These are phyloP conservation scores for Liriodendron chinense DNA, from an alignment of 164 flowering plant genomes.

Conservation along the genomic window DNA sequence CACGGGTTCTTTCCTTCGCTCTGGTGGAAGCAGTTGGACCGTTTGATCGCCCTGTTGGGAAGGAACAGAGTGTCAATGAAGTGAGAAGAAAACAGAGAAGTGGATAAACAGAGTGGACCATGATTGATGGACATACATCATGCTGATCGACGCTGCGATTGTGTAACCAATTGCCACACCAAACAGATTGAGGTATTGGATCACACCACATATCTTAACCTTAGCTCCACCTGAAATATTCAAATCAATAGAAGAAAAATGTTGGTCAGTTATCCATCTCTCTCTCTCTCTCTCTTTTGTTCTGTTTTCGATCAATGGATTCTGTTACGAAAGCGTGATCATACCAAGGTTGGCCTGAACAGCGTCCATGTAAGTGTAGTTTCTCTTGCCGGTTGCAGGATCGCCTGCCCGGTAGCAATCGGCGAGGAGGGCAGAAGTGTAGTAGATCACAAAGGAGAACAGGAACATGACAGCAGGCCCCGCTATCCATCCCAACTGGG, in stretches of 20 bases:
- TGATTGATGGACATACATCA: slow-evolving; percentile 13
- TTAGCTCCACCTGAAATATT: slow-evolving; percentile 36
- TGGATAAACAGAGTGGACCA: background rate
- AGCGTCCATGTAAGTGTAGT: slow-evolving; percentile 63
- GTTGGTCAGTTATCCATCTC: background rate
- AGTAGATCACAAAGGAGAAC: slow-evolving; percentile 48
- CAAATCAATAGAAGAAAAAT: background rate
- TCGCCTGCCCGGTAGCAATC: slow-evolving; percentile 53
- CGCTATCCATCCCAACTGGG: slow-evolving; percentile 64
- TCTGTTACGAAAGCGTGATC: background rate
- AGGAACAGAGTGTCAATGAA: background rate
- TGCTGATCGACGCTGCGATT: slow-evolving; percentile 53
- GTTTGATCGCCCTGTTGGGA: slow-evolving; percentile 45
- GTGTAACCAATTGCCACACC: slow-evolving; percentile 56
- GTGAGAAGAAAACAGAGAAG: background rate
- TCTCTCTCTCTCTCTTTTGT: background rate
- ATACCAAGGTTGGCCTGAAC: slow-evolving; percentile 48
- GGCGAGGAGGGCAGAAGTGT: slow-evolving; percentile 46
- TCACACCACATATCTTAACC: slow-evolving; percentile 38
- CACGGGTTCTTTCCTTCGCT: slow-evolving; percentile 40
- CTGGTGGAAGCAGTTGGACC: slow-evolving; percentile 49
- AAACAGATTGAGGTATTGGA: slow-evolving; percentile 41
- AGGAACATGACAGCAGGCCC: slow-evolving; percentile 51
- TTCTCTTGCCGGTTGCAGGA: slow-evolving; percentile 44
- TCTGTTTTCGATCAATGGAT: background rate